Evolutionary conservation across 1,139 yeast genomes (phyloP).

Genomic region (Geotrichum macrosporum): DNA sequence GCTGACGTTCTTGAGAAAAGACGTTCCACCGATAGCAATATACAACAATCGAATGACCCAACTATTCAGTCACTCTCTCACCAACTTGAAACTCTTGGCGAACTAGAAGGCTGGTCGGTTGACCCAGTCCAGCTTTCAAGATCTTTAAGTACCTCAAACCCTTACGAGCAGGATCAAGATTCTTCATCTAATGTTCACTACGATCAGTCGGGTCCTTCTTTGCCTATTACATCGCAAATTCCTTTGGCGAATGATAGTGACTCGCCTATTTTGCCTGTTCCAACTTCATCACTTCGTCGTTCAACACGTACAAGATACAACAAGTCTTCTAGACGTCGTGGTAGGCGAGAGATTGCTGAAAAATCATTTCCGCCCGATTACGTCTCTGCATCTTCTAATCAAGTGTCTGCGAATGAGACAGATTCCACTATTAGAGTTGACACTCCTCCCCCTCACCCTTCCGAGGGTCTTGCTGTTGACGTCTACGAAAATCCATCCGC

Average conservation of each 20-base stretch:
- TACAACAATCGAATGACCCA: slow-evolving; percentile 26
- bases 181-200: slow-evolving; percentile 3
- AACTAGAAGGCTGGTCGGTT: slow-evolving; percentile 35
- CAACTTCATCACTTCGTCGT: slow-evolving; percentile 31
- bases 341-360: slow-evolving; percentile 19
- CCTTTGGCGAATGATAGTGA: slow-evolving; percentile 32
- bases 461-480: neutral
- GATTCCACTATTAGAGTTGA: slow-evolving; percentile 1
- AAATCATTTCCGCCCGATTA: slow-evolving; percentile 1
- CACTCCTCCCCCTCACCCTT: slow-evolving; percentile 12
- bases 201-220: slow-evolving; percentile 2
- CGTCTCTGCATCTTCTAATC: neutral
- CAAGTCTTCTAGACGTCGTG: slow-evolving; percentile 28
- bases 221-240: slow-evolving; percentile 18
- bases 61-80: slow-evolving; percentile 30
- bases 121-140: slow-evolving; percentile 34
- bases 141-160: slow-evolving; percentile 22
- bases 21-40: slow-evolving; percentile 25
- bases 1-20: slow-evolving; percentile 37
- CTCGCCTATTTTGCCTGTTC: slow-evolving; percentile 32
- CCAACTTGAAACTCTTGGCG: slow-evolving; percentile 34
- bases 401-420: slow-evolving; percentile 11
- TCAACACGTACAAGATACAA: slow-evolving; percentile 32
- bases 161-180: slow-evolving; percentile 6
- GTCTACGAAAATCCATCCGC: neutral